Evolutionary conservation across 2,329 filamentous ascomycete species (phyloP), one percentile per base, ranked within the genome.

Genomic region (Sporothrix schenckii): DNA sequence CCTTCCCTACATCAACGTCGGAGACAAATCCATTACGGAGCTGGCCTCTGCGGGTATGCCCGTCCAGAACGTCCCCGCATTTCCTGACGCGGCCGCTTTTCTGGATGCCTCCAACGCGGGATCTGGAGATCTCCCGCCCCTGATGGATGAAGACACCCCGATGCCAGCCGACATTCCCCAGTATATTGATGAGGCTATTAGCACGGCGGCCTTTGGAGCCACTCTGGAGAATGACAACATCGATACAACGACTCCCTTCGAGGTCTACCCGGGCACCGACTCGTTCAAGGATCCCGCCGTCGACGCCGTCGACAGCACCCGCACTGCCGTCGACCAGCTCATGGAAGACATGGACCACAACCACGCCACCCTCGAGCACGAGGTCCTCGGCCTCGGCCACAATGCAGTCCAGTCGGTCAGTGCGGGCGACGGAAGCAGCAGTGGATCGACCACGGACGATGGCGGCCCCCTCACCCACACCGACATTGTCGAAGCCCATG

Each of bases 291-390:
- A 56, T 4, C 5, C n/a, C 19, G 16, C 34, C 24, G 41, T 9
- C 21, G 60, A n/a, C 24, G n/a, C 16, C 27, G 39, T 68, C 21
- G 66, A 49, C 41, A 19, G 30, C 6, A 44, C 66, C 24, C 69
- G 47, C 19, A 47, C 16, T 9, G 63, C 69, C 30, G 47, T 70
- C 30, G 53, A 68, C 4, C 52, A 47, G 19, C 52, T 70, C 41
- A 49, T 70, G 7, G 56, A 34, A 5, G 5, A 67, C 54, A 44
- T 70, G 30, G 19, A 52, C 27, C 54, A 53, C 41, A 54, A 68
- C 63, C 69, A 54, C 24, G 54, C 53, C 30, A 34, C 13, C 19
- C 39, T 66, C 2, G 44, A 52, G 24, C n/a, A 34, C 24, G 69
- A 66, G 13, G 21, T 70, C n/a, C 21, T 39, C n/a, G 39, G 24